These are phyloP conservation scores for Fusarium virguliforme DNA, from an alignment of 2,329 filamentous ascomycete species.

Conservation along the genomic window DNA sequence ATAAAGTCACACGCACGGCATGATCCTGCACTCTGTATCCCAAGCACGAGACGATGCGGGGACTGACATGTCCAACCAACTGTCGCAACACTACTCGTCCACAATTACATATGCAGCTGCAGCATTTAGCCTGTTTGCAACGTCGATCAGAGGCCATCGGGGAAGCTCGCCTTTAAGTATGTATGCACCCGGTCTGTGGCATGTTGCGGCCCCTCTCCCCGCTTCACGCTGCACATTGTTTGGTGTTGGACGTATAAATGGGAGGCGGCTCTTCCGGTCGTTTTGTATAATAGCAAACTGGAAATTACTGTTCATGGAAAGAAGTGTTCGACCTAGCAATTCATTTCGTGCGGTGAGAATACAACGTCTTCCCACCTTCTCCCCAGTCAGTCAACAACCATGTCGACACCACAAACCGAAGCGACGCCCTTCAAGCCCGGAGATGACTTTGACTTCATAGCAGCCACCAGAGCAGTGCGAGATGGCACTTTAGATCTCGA, in stretches of 20 bases:
- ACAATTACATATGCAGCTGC: background rate
- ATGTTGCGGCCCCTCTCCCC: background rate
- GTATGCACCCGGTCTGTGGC: background rate
- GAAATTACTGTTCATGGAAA: background rate
- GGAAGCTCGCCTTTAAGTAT: slow-evolving; percentile 4
- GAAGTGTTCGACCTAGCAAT: background rate
- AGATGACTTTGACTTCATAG: background rate
- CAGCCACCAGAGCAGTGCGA: background rate
- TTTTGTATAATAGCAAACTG: too few relatives aligned
- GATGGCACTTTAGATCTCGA: background rate
- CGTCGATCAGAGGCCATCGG: background rate
- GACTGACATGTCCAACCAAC: background rate
- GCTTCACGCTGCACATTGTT: background rate
- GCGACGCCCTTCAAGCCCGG: background rate
- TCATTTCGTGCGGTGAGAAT: background rate
- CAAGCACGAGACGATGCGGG: slow-evolving; percentile 2
- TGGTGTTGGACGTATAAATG: background rate
- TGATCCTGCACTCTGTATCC: background rate
- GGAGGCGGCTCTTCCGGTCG: background rate
- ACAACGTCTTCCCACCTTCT: background rate
- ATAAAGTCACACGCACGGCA: background rate
- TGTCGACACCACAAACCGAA: background rate
- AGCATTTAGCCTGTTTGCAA: background rate
- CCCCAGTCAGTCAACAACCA: background rate
- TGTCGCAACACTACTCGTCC: background rate